These are phyloP conservation scores for Trypanosoma lewisi DNA, from an alignment of 208 protist genomes.

Conservation along the genomic window DNA sequence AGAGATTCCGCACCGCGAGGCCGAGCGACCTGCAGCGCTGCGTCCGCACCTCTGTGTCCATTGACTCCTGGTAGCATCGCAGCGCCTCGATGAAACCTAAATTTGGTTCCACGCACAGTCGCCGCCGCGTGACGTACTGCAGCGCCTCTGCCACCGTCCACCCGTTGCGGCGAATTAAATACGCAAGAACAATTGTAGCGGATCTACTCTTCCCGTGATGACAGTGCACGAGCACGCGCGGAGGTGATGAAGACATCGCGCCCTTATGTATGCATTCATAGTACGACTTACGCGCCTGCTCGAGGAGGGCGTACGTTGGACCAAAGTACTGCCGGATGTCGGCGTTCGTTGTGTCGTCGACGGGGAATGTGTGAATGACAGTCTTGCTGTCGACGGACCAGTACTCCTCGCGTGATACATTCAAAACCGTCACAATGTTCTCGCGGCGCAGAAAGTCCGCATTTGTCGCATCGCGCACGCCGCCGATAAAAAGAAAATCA, in stretches of 20 bases:
- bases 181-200: constrained; percentile 80
- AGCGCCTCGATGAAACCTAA: constrained; percentile 78
- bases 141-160: constrained; percentile 83
- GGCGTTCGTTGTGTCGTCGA: constrained; percentile 58
- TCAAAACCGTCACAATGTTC: constrained; percentile 76
- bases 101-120: constrained; percentile 73
- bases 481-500: constrained; percentile 79
- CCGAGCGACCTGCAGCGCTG: constrained; percentile 47
- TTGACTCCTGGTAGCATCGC: constrained; percentile 60
- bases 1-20: constrained; percentile 55
- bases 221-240: constrained; percentile 81
- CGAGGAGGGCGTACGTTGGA: constrained; percentile 52
- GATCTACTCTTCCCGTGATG: constrained; percentile 84
- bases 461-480: constrained; percentile 72
- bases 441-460: constrained; percentile 57
- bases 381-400: constrained; percentile 67
- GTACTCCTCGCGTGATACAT: constrained; percentile 86
- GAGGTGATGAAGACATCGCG: constrained; percentile 20
- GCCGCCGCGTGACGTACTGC: constrained; percentile 55
- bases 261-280: constrained; percentile 30
- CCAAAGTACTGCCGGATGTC: constrained; percentile 65
- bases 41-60: constrained; percentile 46
- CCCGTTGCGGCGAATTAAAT: constrained; percentile 79
- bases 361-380: constrained; percentile 62
- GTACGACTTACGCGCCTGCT: constrained; percentile 46